Conservation (phyloP, 1,284 basidiomycete genomes). For the Microbotryum violaceum region DNA sequence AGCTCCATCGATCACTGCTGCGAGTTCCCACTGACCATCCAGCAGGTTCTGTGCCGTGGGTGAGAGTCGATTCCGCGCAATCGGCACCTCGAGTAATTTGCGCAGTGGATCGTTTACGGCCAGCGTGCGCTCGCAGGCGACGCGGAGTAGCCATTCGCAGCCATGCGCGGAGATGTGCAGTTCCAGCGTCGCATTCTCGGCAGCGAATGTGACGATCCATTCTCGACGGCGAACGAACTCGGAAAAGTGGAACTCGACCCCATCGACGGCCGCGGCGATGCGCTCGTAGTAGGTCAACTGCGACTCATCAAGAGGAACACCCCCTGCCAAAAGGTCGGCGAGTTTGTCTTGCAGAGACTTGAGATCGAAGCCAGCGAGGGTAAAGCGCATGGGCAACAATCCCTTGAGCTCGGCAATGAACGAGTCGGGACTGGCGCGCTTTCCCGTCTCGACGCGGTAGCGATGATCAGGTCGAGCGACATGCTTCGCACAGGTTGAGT, state of each 20-base stretch:
- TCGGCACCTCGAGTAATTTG: slow-evolving; percentile 61
- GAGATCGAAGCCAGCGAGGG: slow-evolving; percentile 50
- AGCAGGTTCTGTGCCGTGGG: slow-evolving; percentile 47
- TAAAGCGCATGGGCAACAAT: slow-evolving; percentile 76
- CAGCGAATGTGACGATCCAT: slow-evolving; percentile 76
- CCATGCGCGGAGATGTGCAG: slow-evolving; percentile 65
- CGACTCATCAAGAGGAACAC: slow-evolving; percentile 1
- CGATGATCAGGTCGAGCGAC: slow-evolving; percentile 85
- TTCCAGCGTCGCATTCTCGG: slow-evolving; percentile 62
- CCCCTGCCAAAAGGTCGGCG: slow-evolving; percentile 6
- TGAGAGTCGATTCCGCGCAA: slow-evolving; percentile 60
- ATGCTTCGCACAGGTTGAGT: slow-evolving; percentile 74
- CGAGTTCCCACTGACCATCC: slow-evolving; percentile 70
- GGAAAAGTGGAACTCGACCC: slow-evolving; percentile 66
- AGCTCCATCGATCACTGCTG: slow-evolving; percentile 52
- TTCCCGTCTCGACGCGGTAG: slow-evolving; percentile 47
- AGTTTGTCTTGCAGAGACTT: slow-evolving; percentile 7
- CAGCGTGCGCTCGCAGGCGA: slow-evolving; percentile 38
- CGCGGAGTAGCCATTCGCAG: slow-evolving; percentile 80
- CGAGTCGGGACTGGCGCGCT: slow-evolving; percentile 53
- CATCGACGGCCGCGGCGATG: slow-evolving; percentile 50
- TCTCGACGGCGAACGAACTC: slow-evolving; percentile 76
- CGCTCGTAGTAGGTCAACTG: slow-evolving; percentile 14
- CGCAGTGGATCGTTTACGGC: slow-evolving; percentile 73
- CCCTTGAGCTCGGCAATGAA: slow-evolving; percentile 72